phyloP scores from a whole-genome alignment of 345 rosid genomes.

The Corchorus capsularis region DNA sequence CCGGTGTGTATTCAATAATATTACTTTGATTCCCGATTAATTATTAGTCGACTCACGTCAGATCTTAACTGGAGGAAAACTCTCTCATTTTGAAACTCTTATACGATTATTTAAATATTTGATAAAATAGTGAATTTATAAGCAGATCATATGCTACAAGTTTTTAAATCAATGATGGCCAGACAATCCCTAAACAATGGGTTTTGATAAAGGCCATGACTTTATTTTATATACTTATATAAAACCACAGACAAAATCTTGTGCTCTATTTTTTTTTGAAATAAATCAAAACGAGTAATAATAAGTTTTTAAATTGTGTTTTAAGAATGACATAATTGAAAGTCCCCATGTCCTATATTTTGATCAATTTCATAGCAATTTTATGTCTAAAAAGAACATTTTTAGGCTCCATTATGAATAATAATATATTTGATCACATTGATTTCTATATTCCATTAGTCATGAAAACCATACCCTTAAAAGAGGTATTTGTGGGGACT shows the following conservation, averaged over 20 bases:
- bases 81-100: constrained; percentile 22
- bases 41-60: too few species aligned
- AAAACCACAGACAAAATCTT: not conserved
- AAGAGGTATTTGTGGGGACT: constrained; percentile 17
- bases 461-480: constrained; percentile 16
- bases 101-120: constrained; percentile 6
- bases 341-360: constrained; percentile 15
- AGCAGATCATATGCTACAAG: constrained; percentile 18
- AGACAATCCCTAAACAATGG: not conserved
- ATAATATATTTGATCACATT: not conserved
- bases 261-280: not conserved
- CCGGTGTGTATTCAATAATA: too few species aligned
- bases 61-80: too few species aligned
- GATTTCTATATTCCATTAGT: constrained; percentile 24
- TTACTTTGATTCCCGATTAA: too few species aligned
- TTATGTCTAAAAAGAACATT: not conserved
- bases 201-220: not conserved
- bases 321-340: not conserved
- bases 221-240: not conserved
- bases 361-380: not conserved
- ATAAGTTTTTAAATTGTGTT: constrained; percentile 2
- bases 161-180: constrained; percentile 14
- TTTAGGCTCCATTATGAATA: not conserved
- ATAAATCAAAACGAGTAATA: constrained; percentile 10
- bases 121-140: constrained; percentile 18